phyloP scores from a whole-genome alignment of 768 basidiomycete species.

The Asterophora parasitica region DNA sequence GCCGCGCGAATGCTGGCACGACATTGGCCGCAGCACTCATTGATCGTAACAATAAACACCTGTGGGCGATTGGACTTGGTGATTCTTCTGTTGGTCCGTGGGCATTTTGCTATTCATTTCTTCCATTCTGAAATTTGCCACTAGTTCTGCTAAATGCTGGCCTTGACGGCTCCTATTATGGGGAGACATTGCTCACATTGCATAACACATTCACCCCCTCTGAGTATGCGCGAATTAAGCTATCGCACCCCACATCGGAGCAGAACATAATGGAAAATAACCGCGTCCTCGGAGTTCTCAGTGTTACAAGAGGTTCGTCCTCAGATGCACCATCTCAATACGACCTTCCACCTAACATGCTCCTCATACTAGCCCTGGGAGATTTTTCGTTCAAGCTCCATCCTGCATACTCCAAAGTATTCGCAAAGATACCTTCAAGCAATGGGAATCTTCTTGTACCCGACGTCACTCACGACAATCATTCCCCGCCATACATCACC shows the following conservation, averaged over 20 bases:
- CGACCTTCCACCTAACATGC: not conserved
- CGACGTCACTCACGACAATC: conserved; percentile 7
- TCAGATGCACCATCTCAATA: too few relatives aligned
- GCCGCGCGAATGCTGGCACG: conserved; percentile 9
- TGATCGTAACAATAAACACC: conserved; percentile 9
- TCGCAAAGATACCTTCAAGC: conserved; percentile 8
- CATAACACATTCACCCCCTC: conserved; percentile 12
- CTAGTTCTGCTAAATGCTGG: conserved; percentile 5
- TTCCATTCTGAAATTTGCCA: not conserved
- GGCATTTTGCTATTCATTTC: not conserved
- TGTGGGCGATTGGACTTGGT: conserved; percentile 13
- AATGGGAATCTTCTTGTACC: not conserved
- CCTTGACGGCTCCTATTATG: not conserved
- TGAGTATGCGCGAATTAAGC: conserved; percentile 11
- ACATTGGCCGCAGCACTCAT: conserved; percentile 11
- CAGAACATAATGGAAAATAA: conserved; percentile 9
- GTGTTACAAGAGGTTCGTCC: conserved; percentile 11
- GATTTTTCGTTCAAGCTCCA: conserved; percentile 14
- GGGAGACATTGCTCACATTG: conserved; percentile 3
- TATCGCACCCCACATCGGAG: conserved; percentile 12
- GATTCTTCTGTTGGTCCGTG: conserved; percentile 12
- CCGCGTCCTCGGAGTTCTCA: conserved; percentile 8
- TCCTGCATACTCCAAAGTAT: conserved; percentile 5
- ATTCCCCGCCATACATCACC: conserved; percentile 12
- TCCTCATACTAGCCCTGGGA: conserved; percentile 7